These are phyloP conservation scores for Lyophyllum decastes DNA, from an alignment of 768 basidiomycete genomes.

Conservation along the genomic window DNA sequence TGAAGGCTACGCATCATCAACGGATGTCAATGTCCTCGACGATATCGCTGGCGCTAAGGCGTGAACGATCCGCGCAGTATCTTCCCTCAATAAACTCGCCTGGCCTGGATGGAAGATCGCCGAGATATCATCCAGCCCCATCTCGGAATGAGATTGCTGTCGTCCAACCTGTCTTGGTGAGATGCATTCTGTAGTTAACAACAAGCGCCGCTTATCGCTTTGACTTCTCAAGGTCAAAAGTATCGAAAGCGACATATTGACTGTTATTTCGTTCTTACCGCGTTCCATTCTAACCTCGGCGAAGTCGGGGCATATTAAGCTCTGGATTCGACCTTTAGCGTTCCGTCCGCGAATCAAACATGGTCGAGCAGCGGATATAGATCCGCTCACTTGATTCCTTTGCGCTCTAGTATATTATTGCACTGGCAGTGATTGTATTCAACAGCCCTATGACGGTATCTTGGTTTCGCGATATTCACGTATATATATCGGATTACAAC, in stretches of 20 bases:
- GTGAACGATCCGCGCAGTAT: conserved; percentile 61
- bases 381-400: conserved; percentile 11
- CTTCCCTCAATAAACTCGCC: conserved; percentile 45
- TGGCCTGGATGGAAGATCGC: conserved; percentile 38
- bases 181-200: conserved; percentile 21
- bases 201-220: background rate
- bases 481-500: background rate
- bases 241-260: conserved; percentile 78
- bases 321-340: conserved; percentile 82
- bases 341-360: conserved; percentile 34
- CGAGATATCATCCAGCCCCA: conserved; percentile 84
- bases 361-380: conserved; percentile 11
- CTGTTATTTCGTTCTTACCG: conserved; percentile 75
- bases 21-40: conserved; percentile 80
- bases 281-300: conserved; percentile 78
- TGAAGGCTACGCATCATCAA: conserved; percentile 61
- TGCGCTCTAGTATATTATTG: background rate
- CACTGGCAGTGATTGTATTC: background rate
- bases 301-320: conserved; percentile 73
- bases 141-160: conserved; percentile 88
- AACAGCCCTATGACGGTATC: background rate
- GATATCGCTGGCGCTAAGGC: conserved; percentile 69
- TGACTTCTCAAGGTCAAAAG: conserved; percentile 64
- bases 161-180: conserved; percentile 86
- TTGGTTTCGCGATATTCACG: background rate